Conservation (phyloP, 2,329 filamentous ascomycete species). For the Helminthosporium solani region DNA sequence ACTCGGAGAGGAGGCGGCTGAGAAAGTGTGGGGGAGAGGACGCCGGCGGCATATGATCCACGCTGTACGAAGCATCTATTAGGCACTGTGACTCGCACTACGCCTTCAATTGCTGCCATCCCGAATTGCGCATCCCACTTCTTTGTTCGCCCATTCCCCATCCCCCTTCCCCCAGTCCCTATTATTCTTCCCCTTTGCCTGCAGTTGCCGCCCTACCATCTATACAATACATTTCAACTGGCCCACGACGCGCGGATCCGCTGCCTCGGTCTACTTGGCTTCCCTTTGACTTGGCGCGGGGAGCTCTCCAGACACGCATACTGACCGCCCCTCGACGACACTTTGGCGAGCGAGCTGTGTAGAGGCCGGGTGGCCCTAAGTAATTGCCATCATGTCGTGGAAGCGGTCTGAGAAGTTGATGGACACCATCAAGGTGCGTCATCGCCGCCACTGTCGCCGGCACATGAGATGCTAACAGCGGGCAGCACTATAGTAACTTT, state of each 20-base stretch:
- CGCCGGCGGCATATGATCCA: neutral
- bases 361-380: conserved; percentile 39
- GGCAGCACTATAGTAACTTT: conserved; percentile 84
- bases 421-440: conserved; percentile 76
- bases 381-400: conserved; percentile 75
- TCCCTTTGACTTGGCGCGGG: conserved; percentile 31
- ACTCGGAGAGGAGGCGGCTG: conserved; percentile 12
- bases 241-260: neutral
- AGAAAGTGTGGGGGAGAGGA: conserved; percentile 27
- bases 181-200: too few relatives aligned
- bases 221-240: too few relatives aligned
- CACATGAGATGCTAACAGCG: conserved; percentile 20
- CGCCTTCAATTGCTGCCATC: too few relatives aligned
- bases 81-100: too few relatives aligned
- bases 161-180: neutral
- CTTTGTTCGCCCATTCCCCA: too few relatives aligned
- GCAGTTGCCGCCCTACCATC: too few relatives aligned
- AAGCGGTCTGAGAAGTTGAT: conserved; percentile 86
- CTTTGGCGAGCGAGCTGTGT: conserved; percentile 34
- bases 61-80: neutral
- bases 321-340: conserved; percentile 15
- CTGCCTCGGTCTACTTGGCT: conserved; percentile 32
- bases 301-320: conserved; percentile 7
- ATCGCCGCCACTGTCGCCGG: conserved; percentile 4
- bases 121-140: too few relatives aligned